Conservation (phyloP, 371 early-diverging fungal species). For the Gilbertella persicaria region DNA sequence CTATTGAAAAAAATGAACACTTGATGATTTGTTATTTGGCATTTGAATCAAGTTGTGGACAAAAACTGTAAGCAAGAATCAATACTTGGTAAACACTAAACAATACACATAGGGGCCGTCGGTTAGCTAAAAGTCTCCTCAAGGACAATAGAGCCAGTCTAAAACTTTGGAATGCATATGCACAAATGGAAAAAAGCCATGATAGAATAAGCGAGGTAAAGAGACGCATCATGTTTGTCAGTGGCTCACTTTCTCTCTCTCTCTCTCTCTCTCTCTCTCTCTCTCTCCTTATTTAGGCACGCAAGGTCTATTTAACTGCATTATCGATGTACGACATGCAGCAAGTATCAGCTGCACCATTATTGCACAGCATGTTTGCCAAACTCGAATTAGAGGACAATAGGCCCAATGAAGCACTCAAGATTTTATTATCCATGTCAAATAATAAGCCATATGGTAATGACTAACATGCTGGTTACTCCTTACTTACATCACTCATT, state of each 20-base stretch:
- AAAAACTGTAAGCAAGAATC: conserved; percentile 32
- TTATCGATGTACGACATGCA: conserved; percentile 49
- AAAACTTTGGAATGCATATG: conserved; percentile 69
- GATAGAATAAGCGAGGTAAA: conserved; percentile 33
- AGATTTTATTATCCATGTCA: conserved; percentile 47
- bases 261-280: too few species aligned
- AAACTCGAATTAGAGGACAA: conserved; percentile 57
- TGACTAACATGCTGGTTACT: too few species aligned
- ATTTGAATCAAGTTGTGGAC: conserved; percentile 45
- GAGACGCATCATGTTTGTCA: background rate
- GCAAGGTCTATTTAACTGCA: conserved; percentile 65
- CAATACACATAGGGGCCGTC: conserved; percentile 44
- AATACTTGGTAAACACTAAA: too few species aligned
- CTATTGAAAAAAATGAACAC: conserved; percentile 32
- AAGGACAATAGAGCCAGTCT: conserved; percentile 62
- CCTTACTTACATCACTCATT: background rate
- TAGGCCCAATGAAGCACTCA: conserved; percentile 47
- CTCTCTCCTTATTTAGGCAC: conserved; percentile 46
- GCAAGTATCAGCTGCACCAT: conserved; percentile 40
- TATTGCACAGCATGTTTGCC: conserved; percentile 59
- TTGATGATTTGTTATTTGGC: conserved; percentile 45
- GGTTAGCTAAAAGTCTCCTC: conserved; percentile 58
- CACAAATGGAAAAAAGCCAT: conserved; percentile 58
- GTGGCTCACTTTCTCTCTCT: background rate
- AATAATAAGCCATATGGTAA: conserved; percentile 31